Base-by-base conservation (phyloP, 1,284 basidiomycete genomes). In the Rhodotorula sp. region DNA sequence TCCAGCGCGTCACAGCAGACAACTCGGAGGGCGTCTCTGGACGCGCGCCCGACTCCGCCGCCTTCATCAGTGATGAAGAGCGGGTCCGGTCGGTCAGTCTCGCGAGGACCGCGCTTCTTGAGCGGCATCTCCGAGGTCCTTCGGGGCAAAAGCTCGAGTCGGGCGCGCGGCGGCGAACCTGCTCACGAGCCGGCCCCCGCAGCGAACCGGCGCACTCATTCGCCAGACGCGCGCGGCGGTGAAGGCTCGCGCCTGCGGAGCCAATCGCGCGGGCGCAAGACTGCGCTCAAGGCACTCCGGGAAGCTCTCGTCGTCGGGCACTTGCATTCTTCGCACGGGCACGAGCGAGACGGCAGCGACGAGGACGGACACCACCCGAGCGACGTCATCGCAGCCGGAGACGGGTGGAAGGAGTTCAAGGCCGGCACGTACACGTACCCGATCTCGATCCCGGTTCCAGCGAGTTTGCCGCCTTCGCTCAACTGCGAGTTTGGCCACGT, bases 341-440 rank as follows among this genome's bases (percentile, higher is more conserved):
- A 29, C 26, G 61, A 67, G 14, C 29, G 57, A 10, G 31, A 73
- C 64, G 59, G 69, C 62, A 23, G 65, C 56, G 65, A 59, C 54
- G 54, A 57, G 5, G 49, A 54, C 7, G 48, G 58, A 2, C 85
- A 87, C 51, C 79, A 82, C 54, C 84, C 85, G 18, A 79, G 80
- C 76, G 82, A 81, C 31, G 78, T 79, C 10, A 46, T 57, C 47
- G 57, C 73, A 72, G 26, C 43, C 20, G 67, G 67, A 20, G 82
- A 83, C 58, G 87, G 88, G 18, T 97, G 93, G 91, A 91, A 90
- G 78, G 90, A 97, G 81, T 96, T 97, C 82, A 88, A 90, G 67
- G 29, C 78, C 91, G 92, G 93, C n/a, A 90, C 88, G 8, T 97
- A 98, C 81, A 93, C 90, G 57, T 99, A 94, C 81, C 94, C 95